Percentiles rank a stretch among this genome's conserved stretches.
Conservation (phyloP, 2,329 filamentous ascomycete species). For the Dactylellina sp. region DNA sequence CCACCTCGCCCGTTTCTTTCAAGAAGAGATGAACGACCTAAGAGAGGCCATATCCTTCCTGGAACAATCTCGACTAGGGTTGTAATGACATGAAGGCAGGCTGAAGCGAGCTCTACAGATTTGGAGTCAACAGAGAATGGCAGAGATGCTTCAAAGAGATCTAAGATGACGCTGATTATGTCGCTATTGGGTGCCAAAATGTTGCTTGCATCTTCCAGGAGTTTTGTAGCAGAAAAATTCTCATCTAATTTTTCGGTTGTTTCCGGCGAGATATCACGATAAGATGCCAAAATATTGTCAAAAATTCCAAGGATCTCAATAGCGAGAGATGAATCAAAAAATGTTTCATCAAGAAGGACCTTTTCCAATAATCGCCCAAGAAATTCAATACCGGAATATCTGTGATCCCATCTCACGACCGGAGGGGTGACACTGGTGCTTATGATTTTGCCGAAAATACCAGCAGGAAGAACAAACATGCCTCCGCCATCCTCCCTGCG, state of each 20-base stretch:
- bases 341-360: conserved; percentile 56
- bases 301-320: conserved; percentile 60
- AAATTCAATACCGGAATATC: conserved; percentile 59
- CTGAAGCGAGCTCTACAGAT: conserved; percentile 75
- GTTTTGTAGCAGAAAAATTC: conserved; percentile 41
- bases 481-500: conserved; percentile 63
- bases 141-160: conserved; percentile 76
- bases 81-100: conserved; percentile 83
- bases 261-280: conserved; percentile 23
- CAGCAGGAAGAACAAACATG: conserved; percentile 58
- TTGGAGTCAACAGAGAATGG: conserved; percentile 70
- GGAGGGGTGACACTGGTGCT: conserved; percentile 58
- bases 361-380: conserved; percentile 60
- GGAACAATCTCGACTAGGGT: conserved; percentile 79
- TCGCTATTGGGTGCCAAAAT: conserved; percentile 72
- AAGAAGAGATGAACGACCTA: conserved; percentile 83
- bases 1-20: conserved; percentile 80
- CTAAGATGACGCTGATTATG: conserved; percentile 82
- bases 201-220: conserved; percentile 72
- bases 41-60: conserved; percentile 87
- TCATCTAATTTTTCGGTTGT: conserved; percentile 61
- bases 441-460: conserved; percentile 59
- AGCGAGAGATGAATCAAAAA: conserved; percentile 54
- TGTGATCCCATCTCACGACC: conserved; percentile 59
- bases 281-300: conserved; percentile 51